These are phyloP conservation scores for Globisporangium middletonii DNA, from an alignment of 352 stramenopile species.

Conservation along the genomic window DNA sequence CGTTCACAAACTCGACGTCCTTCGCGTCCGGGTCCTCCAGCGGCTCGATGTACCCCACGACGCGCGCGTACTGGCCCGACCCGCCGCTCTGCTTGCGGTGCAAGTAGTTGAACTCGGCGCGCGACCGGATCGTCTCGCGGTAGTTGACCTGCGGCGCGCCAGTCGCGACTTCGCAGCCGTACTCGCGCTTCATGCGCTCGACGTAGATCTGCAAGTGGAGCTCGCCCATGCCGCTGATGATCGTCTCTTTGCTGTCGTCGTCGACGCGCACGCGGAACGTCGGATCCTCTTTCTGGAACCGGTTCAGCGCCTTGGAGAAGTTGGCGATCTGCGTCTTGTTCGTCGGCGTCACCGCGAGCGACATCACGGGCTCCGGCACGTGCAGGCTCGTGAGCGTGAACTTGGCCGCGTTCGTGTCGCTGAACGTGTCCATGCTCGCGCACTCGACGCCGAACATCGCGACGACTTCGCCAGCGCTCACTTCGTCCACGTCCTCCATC, in stretches of 20 bases:
- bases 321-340: conserved; percentile 92
- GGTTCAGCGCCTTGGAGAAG: conserved; percentile 95
- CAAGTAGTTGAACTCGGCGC: conserved; percentile 97
- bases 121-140: conserved; percentile 94
- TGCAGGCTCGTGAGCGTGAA: conserved; percentile 97
- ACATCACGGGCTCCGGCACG: conserved; percentile 98
- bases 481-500: conserved; percentile 98
- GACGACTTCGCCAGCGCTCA: conserved; percentile 93
- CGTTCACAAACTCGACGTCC: conserved; percentile 95
- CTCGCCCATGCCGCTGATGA: conserved; percentile 99
- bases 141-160: conserved; percentile 98
- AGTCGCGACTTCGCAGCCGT: conserved; percentile 90
- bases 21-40: conserved; percentile 79
- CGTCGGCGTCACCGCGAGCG: conserved; percentile 94
- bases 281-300: conserved; percentile 98
- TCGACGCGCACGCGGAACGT: conserved; percentile 97
- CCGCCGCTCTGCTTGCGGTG: conserved; percentile 99
- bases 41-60: conserved; percentile 98
- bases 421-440: conserved; percentile 98
- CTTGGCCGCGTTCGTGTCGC: conserved; percentile 80
- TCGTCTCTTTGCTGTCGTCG: conserved; percentile 97
- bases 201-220: conserved; percentile 99
- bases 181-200: conserved; percentile 98
- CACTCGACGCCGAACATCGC: conserved; percentile 99
- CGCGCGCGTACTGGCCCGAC: conserved; percentile 94